These are phyloP conservation scores for Pleurotus platypus DNA, from an alignment of 768 basidiomycete species.

Conservation along the genomic window DNA sequence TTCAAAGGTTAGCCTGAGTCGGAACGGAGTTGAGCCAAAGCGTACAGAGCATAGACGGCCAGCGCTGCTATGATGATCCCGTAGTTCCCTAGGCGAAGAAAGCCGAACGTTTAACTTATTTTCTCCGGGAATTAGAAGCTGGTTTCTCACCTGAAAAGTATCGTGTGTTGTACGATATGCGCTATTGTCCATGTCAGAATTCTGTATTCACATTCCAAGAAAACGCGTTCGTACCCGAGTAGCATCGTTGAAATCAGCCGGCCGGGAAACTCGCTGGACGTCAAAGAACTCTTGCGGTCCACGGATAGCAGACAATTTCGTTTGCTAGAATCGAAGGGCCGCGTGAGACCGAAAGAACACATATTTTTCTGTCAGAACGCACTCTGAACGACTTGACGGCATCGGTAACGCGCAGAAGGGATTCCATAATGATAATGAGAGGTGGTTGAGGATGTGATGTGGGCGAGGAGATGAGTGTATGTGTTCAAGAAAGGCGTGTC, in stretches of 20 bases:
- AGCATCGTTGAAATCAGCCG: slow-evolving; percentile 76
- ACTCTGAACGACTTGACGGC: slow-evolving; percentile 70
- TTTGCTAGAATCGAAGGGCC: slow-evolving; percentile 48
- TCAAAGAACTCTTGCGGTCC: slow-evolving; percentile 81
- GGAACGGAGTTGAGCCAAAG: not conserved
- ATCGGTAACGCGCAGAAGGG: slow-evolving; percentile 61
- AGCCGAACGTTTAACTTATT: not conserved
- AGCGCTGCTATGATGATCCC: slow-evolving; percentile 70
- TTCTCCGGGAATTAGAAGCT: not conserved
- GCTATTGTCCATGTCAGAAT: slow-evolving; percentile 36
- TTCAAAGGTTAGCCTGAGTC: not conserved
- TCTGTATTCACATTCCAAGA: not conserved
- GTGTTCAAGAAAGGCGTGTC: not conserved
- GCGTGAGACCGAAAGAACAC: no score
- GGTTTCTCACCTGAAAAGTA: slow-evolving; percentile 67
- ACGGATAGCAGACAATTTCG: slow-evolving; percentile 71
- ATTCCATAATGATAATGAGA: slow-evolving; percentile 49
- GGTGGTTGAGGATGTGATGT: slow-evolving; percentile 4
- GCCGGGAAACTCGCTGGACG: slow-evolving; percentile 76
- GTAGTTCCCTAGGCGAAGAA: slow-evolving; percentile 70
- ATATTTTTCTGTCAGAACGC: slow-evolving; percentile 19
- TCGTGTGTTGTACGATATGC: slow-evolving; percentile 92
- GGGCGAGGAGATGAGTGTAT: slow-evolving; percentile 10
- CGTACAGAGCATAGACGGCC: slow-evolving; percentile 83
- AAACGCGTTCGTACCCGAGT: slow-evolving; percentile 50